phyloP scores from a whole-genome alignment of 345 rosid species.

The Melaleuca alternifolia region DNA sequence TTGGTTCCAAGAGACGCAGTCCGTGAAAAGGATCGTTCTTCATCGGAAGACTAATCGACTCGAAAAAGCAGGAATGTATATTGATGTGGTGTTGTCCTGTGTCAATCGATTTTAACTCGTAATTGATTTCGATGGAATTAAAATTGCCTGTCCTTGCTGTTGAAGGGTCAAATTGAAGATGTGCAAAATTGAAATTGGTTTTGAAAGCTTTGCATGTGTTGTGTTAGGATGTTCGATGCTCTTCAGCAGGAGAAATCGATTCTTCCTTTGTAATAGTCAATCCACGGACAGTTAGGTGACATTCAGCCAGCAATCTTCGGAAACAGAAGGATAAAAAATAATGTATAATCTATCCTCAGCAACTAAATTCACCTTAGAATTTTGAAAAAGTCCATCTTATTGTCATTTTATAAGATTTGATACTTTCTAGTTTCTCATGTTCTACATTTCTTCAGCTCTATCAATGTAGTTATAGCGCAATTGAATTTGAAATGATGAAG shows the following conservation, averaged over 20 bases:
- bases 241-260: too few relatives aligned
- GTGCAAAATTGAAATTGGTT: too few relatives aligned
- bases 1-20: not conserved
- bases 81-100: not conserved
- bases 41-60: not conserved
- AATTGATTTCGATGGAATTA: not conserved
- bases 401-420: not conserved
- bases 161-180: too few relatives aligned
- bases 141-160: not conserved
- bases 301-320: too few relatives aligned
- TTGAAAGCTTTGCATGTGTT: too few relatives aligned
- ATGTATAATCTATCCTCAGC: too few relatives aligned
- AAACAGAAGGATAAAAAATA: too few relatives aligned
- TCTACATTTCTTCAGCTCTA: not conserved
- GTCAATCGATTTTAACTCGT: not conserved
- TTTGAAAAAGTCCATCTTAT: not conserved
- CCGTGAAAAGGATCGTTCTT: not conserved
- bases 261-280: too few relatives aligned
- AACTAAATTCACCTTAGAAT: not conserved
- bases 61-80: not conserved
- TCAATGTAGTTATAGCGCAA: not conserved
- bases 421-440: not conserved
- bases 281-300: too few relatives aligned
- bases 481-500: not conserved
- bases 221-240: too few relatives aligned